phyloP scores from a whole-genome alignment of 148 eudicot species.

The Camellia granthamiana region DNA sequence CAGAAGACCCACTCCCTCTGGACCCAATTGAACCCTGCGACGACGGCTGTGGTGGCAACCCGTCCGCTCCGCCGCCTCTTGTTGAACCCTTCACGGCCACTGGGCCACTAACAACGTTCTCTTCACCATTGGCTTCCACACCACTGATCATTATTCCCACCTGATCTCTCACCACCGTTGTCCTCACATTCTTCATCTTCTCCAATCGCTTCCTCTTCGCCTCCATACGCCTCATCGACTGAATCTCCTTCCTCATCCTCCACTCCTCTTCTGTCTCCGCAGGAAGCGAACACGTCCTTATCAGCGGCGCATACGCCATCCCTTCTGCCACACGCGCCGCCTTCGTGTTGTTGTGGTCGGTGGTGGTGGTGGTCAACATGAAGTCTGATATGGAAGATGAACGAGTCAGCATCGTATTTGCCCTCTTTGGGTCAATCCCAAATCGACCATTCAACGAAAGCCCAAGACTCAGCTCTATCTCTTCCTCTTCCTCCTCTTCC shows the following conservation, averaged over 20 bases:
- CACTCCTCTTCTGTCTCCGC: conserved; percentile 42
- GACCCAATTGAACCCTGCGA: conserved; percentile 33
- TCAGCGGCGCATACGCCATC: conserved; percentile 17
- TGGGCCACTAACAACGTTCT: neutral
- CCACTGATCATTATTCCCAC: neutral
- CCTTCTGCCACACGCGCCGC: neutral
- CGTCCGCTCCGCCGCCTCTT: neutral
- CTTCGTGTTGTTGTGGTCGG: neutral
- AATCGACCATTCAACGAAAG: conserved; percentile 56
- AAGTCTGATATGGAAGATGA: conserved; percentile 38
- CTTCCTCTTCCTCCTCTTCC: conserved; percentile 9
- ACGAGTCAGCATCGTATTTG: conserved; percentile 24
- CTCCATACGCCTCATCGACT: conserved; percentile 43
- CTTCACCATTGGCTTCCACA: neutral
- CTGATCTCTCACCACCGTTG: conserved; percentile 3
- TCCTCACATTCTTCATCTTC: conserved; percentile 36
- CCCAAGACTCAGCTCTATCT: conserved; percentile 50
- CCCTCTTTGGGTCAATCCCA: conserved; percentile 43
- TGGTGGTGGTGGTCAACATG: neutral
- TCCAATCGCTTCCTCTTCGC: conserved; percentile 52
- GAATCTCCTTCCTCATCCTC: conserved; percentile 51
- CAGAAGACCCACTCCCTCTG: conserved; percentile 34
- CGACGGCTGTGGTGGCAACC: neutral
- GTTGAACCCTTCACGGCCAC: too few species aligned
- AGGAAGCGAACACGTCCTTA: conserved; percentile 53